Percentiles rank a stretch among this genome's conserved stretches.
Evolutionary conservation across 1,139 yeast genomes (phyloP).

Genomic region (Kurtzmaniella quercitrusa): DNA sequence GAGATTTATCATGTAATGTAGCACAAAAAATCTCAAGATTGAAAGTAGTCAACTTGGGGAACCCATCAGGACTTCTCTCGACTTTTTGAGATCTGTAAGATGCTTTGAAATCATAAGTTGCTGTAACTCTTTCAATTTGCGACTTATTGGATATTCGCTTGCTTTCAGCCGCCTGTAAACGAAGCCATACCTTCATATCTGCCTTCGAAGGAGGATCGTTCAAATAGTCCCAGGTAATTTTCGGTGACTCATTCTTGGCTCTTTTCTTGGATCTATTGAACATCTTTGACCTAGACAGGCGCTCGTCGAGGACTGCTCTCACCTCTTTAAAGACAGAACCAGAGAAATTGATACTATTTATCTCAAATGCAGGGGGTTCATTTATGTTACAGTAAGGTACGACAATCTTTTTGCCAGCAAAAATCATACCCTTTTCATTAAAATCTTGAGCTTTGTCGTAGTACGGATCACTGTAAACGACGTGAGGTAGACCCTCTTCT

Average conservation of each 20-base stretch:
- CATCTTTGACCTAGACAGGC: not conserved
- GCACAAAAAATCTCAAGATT: slow-evolving; percentile 65
- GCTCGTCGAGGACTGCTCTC: not conserved
- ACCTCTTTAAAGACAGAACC: not conserved
- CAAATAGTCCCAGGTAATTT: slow-evolving; percentile 26
- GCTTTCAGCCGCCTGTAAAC: slow-evolving; percentile 12
- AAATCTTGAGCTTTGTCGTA: slow-evolving; percentile 51
- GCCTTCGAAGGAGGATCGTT: slow-evolving; percentile 27
- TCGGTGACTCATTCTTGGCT: slow-evolving; percentile 1
- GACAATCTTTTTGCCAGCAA: slow-evolving; percentile 61
- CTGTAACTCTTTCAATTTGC: slow-evolving; percentile 46
- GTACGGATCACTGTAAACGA: slow-evolving; percentile 60
- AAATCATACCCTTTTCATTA: slow-evolving; percentile 51
- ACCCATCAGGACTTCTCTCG: slow-evolving; percentile 41
- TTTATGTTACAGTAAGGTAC: slow-evolving; percentile 24
- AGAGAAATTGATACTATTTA: not conserved
- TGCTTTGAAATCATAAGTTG: slow-evolving; percentile 33
- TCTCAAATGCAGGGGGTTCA: not conserved
- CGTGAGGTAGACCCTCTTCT: slow-evolving; percentile 41
- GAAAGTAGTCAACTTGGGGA: slow-evolving; percentile 49
- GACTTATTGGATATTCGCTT: slow-evolving; percentile 24
- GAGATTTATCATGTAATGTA: slow-evolving; percentile 44
- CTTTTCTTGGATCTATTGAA: slow-evolving; percentile 3
- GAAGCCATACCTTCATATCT: slow-evolving; percentile 17
- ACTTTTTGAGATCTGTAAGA: slow-evolving; percentile 29